Percentiles rank a stretch among this genome's conserved stretches.
These are phyloP conservation scores for Glycine latifolia DNA, from an alignment of 306 rosid species.

Conservation along the genomic window DNA sequence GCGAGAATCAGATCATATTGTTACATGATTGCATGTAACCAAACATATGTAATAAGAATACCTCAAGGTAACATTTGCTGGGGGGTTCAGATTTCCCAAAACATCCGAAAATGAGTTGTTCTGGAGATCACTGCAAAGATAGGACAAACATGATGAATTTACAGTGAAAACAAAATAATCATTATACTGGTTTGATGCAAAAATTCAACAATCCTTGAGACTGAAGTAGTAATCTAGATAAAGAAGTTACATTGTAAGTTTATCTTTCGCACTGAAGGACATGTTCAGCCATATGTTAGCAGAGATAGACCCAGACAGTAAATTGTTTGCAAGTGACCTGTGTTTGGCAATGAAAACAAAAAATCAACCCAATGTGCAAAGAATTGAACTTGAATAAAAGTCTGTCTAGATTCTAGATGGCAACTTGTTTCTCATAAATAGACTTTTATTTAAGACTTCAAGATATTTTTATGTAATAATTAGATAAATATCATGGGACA, in stretches of 20 bases:
- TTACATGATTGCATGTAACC: constrained; percentile 4
- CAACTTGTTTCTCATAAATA: constrained; percentile 22
- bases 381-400: constrained; percentile 4
- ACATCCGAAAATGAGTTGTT: constrained; percentile 65
- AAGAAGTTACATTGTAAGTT: constrained; percentile 64
- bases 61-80: constrained; percentile 76
- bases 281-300: constrained; percentile 62
- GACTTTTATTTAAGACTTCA: constrained; percentile 31
- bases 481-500: constrained; percentile 23
- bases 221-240: constrained; percentile 17
- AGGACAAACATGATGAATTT: constrained; percentile 33
- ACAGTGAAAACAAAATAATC: constrained; percentile 32
- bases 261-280: constrained; percentile 51
- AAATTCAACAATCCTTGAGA: constrained; percentile 27
- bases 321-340: constrained; percentile 69
- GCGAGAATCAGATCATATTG: constrained; percentile 25
- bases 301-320: constrained; percentile 61
- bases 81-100: constrained; percentile 58
- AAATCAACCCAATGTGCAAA: constrained; percentile 35
- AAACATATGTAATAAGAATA: constrained; percentile 48
- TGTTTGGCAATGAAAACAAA: constrained; percentile 42
- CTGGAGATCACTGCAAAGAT: constrained; percentile 69
- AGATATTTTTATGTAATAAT: constrained; percentile 4
- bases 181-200: constrained; percentile 31
- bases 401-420: constrained; percentile 23